Evolutionary conservation across 2,329 filamentous ascomycete genomes (phyloP).

Genomic region (Fusarium caatingaense): DNA sequence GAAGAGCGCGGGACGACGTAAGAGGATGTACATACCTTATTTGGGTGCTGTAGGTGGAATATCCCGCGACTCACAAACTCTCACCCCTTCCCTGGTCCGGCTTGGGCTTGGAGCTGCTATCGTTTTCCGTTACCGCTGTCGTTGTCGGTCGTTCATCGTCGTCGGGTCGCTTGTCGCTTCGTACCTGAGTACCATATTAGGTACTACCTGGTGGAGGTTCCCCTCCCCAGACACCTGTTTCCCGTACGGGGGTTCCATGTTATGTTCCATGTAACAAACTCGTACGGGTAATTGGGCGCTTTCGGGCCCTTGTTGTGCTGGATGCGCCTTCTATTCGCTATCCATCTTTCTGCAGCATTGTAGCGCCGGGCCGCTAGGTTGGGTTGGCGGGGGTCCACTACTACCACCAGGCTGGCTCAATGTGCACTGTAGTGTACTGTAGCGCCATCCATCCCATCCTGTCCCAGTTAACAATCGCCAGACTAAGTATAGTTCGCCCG

Average conservation of each 20-base stretch:
- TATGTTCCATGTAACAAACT: constrained; percentile 27
- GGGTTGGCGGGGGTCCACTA: constrained; percentile 32
- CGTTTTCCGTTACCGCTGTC: constrained; percentile 2
- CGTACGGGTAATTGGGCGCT: constrained; percentile 40
- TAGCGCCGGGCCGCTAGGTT: constrained; percentile 43
- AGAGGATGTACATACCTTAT: neutral
- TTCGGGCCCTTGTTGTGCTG: constrained; percentile 22
- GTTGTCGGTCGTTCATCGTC: neutral
- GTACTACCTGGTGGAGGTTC: neutral
- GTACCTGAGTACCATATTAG: neutral
- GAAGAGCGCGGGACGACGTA: neutral
- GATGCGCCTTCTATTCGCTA: constrained; percentile 38
- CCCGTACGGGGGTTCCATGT: constrained; percentile 29
- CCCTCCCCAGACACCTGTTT: constrained; percentile 20
- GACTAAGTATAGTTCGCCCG: constrained; percentile 42
- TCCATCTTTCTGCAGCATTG: constrained; percentile 31
- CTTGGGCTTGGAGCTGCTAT: neutral
- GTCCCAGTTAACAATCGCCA: constrained; percentile 40
- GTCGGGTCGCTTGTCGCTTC: neutral
- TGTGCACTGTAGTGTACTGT: constrained; percentile 31
- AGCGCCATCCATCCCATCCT: constrained; percentile 32
- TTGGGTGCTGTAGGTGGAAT: neutral
- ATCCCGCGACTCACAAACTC: constrained; percentile 11
- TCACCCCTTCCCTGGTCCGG: constrained; percentile 4
- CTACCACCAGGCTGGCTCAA: constrained; percentile 44